phyloP scores from a whole-genome alignment of 2,329 filamentous ascomycete genomes.

The Fusarium sp. region DNA sequence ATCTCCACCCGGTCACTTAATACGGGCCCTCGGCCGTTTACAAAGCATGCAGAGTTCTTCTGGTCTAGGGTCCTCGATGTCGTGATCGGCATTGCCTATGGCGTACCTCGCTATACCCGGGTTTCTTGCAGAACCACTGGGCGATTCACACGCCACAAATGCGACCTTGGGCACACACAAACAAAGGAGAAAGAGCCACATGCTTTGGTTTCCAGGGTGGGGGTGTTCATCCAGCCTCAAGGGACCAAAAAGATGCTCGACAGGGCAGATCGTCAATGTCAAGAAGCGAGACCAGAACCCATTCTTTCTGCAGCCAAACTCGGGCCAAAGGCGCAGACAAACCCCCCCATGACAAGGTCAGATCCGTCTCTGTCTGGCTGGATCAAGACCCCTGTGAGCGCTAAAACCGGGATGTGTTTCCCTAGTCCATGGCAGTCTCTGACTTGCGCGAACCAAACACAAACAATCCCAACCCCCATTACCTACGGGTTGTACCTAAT shows the following conservation, averaged over 20 bases:
- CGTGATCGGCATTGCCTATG: slow-evolving; percentile 39
- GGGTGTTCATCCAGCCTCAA: slow-evolving; percentile 2
- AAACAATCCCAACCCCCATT: slow-evolving; percentile 9
- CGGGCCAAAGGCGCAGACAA: not conserved
- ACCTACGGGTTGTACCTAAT: slow-evolving; percentile 14
- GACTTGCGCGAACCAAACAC: slow-evolving; percentile 4
- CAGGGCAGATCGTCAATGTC: not conserved
- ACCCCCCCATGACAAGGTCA: not conserved
- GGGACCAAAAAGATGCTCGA: not conserved
- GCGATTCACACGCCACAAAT: slow-evolving; percentile 27
- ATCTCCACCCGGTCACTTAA: slow-evolving; percentile 35
- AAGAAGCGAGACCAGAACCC: not conserved
- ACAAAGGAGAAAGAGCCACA: slow-evolving; percentile 7
- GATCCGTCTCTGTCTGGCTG: not conserved
- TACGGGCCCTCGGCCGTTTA: slow-evolving; percentile 11
- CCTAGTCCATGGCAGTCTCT: slow-evolving; percentile 9
- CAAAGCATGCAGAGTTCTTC: slow-evolving; percentile 27
- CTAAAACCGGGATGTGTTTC: slow-evolving; percentile 6
- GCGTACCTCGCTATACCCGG: slow-evolving; percentile 27
- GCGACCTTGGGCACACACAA: not conserved
- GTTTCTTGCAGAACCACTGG: not conserved
- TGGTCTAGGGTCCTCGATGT: slow-evolving; percentile 29
- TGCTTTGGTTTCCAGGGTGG: slow-evolving; percentile 10
- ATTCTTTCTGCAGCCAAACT: not conserved
- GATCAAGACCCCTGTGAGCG: not conserved